Evolutionary conservation across 441 rosid species (phyloP), one percentile per base, ranked within the genome.

Genomic region (Sinapis alba): DNA sequence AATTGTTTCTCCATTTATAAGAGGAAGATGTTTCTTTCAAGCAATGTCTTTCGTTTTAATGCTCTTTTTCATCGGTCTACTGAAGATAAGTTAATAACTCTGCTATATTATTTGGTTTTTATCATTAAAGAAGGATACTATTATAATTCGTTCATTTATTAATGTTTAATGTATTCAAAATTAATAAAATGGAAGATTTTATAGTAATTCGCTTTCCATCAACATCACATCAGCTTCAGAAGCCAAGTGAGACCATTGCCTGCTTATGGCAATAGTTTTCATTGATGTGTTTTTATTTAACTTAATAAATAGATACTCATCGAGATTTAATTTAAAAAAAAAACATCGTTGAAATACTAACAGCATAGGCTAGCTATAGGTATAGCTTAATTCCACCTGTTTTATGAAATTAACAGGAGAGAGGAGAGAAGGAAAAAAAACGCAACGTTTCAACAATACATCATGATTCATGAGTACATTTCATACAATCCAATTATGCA

Each of bases 11-110:
- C 36, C 72, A 24, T 47, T 64, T 47, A 45, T 56, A 30, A 24
- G 82, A 41, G 68, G 65, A 65, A 69, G 81, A 51, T 74, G 88
- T 83, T 88, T 58, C 90, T 86, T 90, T 70, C 85, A 84, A 86
- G 86, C 90, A 85, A 86, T 51, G 66, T 47, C 77, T 77, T 68
- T 76, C 43, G 79, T 80, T 76, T 76, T 70, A 78, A 70, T 77
- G 80, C 77, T 20, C 63, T 50, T 53, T 50, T 71, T 26, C 72
- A 71, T 77, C 68, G 58, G 74, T 76, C 58, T 62, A 65, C 21
- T 71, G 63, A 65, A 32, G 60, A 11, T 47, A 34, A 61, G 65
- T 76, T 62, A 64, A 56, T 70, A 27, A n/a, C 30, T 16, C 34
- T 69, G 51, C 38, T 19, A 5, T 10, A 20, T 41, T 54, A 6